Base-by-base conservation (phyloP, 306 rosid species). In the Citrullus amarus region DNA sequence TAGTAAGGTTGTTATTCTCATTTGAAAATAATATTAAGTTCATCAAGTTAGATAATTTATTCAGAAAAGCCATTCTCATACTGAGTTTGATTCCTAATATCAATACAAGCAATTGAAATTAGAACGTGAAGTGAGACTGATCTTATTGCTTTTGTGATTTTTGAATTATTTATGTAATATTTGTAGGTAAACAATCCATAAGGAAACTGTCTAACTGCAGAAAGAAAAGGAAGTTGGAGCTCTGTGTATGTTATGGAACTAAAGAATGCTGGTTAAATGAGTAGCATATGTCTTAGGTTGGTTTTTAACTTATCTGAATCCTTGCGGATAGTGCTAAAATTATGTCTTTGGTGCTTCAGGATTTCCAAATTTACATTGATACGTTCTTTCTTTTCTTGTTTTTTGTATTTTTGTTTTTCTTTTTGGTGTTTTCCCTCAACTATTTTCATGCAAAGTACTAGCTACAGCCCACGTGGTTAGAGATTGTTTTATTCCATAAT, bases 261-360 rank as follows among this genome's bases (percentile, higher is more conserved):
- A 65, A 65, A 32, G 71, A 34, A 15, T 65, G 46, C 44, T 65
- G 73, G 51, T 67, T 67, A 67, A 67, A 67, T 67, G 73, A 67
- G 73, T 67, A 67, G 51, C 51, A 18, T 67, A 38, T 9, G 4
- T 67, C 51, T 67, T 67, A 67, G 73, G 73, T 67, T 67, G 32
- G 73, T 69, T 44, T 41, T 43, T 11, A 34, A 36, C 25, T 36
- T 17, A 38, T 75, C 41, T 75, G 61, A 74, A 74, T 50, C 44
- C 46, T 44, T 14, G 13, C 53, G 46, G 60, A 36, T 36, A n/a
- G 2, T 58, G 79, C 65, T 54, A 53, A 75, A 69, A 12, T 36
- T 39, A 38, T 17, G 15, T 18, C 51, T 38, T 38, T 63, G 70
- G 50, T 38, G 30, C 73, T 8, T 34, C 56, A n/a, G 55, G 56